Conservation (phyloP, 169 alveolate genomes). For the Cryptosporidium xiaoi region DNA sequence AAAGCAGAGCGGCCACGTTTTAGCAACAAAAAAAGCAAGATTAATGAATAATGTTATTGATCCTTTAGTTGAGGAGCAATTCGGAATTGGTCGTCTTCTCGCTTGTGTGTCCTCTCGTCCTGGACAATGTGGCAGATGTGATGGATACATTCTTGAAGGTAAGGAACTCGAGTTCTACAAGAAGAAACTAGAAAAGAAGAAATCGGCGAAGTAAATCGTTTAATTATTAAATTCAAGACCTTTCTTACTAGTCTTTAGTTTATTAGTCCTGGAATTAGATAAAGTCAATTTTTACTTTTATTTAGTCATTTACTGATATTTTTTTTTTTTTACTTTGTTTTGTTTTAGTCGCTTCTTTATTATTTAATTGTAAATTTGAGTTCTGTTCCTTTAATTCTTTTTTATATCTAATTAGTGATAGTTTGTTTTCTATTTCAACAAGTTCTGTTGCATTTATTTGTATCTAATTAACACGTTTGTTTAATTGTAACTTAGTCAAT, state of each 20-base stretch:
- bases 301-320: background rate
- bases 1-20: slow-evolving; percentile 78
- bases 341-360: background rate
- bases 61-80: slow-evolving; percentile 93
- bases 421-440: slow-evolving; percentile 29
- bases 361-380: background rate
- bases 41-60: slow-evolving; percentile 81
- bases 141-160: slow-evolving; percentile 97
- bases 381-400: slow-evolving; percentile 17
- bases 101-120: slow-evolving; percentile 99
- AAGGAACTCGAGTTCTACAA: slow-evolving; percentile 97
- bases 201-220: slow-evolving; percentile 79
- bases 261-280: too few relatives aligned
- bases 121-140: slow-evolving; percentile 97
- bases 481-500: background rate
- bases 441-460: slow-evolving; percentile 26
- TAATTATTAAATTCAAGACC: too few relatives aligned
- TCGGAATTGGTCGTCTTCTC: slow-evolving; percentile 94
- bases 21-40: slow-evolving; percentile 81
- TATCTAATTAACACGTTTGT: background rate
- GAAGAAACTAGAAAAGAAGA: slow-evolving; percentile 96
- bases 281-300: background rate
- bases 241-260: too few relatives aligned
- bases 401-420: slow-evolving; percentile 53
- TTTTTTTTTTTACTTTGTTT: background rate